Conservation (phyloP, 192 early-diverging fungal species). For the Backusella westeae region DNA sequence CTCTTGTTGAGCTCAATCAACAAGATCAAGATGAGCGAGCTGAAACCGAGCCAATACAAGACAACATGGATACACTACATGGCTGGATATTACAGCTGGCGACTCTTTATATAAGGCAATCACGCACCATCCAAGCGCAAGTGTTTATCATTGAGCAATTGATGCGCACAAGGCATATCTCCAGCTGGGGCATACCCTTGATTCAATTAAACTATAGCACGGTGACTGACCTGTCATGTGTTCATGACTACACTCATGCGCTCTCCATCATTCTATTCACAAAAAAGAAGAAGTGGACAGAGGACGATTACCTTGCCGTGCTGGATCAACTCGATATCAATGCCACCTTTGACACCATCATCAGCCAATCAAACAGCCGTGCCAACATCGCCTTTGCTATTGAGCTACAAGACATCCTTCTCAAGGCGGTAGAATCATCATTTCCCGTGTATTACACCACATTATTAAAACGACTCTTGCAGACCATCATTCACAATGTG, state of each 20-base stretch:
- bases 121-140: neutral
- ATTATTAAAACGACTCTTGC: constrained; percentile 34
- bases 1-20: neutral
- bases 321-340: constrained; percentile 44
- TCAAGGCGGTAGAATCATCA: neutral
- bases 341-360: constrained; percentile 27
- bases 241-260: neutral
- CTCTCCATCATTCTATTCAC: neutral
- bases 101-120: neutral
- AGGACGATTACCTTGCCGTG: constrained; percentile 41
- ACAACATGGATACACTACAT: neutral
- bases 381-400: neutral
- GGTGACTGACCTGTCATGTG: neutral
- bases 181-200: neutral
- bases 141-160: neutral
- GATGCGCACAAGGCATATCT: neutral
- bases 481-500: constrained; percentile 36
- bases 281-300: constrained; percentile 10
- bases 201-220: neutral
- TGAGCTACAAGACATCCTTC: neutral
- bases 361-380: neutral
- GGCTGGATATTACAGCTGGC: neutral
- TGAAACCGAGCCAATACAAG: neutral
- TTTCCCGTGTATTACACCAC: neutral
- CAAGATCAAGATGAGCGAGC: neutral